Evolutionary conservation across 2,329 filamentous ascomycete genomes (phyloP), one percentile per base, ranked within the genome.

Genomic region (Apiospora rasikravindrae): DNA sequence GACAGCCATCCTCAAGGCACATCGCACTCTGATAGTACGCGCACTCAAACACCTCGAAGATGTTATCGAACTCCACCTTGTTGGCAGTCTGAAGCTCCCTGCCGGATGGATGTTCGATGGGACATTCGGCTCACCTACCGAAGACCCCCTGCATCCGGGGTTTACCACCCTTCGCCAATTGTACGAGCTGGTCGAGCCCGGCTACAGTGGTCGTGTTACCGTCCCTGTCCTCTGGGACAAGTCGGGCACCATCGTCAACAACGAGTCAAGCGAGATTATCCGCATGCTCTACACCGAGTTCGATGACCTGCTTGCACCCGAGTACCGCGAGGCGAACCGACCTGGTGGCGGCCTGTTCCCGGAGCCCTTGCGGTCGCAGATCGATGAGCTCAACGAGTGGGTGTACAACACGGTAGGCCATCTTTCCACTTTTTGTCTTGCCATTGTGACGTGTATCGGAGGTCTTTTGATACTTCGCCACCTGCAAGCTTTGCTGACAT

Each of bases 251-350:
- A 93, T 96, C 75, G 94, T 96, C 66, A 95, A 89, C 86, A 97
- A 97, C 75, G 94, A 96, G 84, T 93, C 91, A 71, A 89, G 90
- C 70, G 94, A 96, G 80, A 96, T 96, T 76, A 94, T 96, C 76
- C 89, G 93, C 75, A 95, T 96, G 92, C 85, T 96, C 73, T 94
- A 94, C 81, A 86, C 87, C 14, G 92, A 90, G 71, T 95, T 95
- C 77, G 92, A 95, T 73, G 83, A 86, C 67, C 77, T 91, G 7
- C 78, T 92, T 1, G 86, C 87, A 0, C 84, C 85, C 26, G 74
- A 87, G 70, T 83, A 86, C 72, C 86, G 86, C 10, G 90, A 92
- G 74, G 78, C 61, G 0, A 87, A 83, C 71, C 84, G 83, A 68
- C 83, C 84, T 0, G 84, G 84, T 1, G 81, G 89, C 4, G 89